Percentiles rank a stretch among this genome's conserved stretches.
Conservation (phyloP, 768 basidiomycete genomes). For the Mycena olivaceomarginata region DNA sequence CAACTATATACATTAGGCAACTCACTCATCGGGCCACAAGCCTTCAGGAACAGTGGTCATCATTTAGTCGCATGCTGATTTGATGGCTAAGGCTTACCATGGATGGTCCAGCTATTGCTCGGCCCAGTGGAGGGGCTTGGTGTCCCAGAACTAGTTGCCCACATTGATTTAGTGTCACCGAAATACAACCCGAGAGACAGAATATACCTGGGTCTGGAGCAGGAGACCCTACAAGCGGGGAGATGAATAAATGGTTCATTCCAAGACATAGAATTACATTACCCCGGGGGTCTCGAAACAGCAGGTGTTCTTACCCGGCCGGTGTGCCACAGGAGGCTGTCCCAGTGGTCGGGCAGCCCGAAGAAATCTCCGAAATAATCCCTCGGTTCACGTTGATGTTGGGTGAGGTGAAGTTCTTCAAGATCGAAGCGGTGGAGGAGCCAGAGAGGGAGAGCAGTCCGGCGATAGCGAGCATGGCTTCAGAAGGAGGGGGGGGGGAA, state of each 20-base stretch:
- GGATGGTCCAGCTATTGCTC: conserved; percentile 71
- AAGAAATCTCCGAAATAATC: conserved; percentile 30
- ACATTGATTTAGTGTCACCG: not conserved
- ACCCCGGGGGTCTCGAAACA: conserved; percentile 68
- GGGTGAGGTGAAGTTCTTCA: conserved; percentile 21
- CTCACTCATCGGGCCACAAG: conserved; percentile 71
- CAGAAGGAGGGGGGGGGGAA: not conserved
- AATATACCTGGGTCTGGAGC: conserved; percentile 59
- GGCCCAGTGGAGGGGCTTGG: conserved; percentile 67
- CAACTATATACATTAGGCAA: conserved; percentile 50
- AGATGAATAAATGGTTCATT: not conserved
- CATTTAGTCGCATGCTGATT: not conserved
- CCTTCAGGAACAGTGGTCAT: conserved; percentile 49
- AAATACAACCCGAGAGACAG: not conserved
- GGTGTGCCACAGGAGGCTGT: conserved; percentile 37
- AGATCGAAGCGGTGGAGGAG: conserved; percentile 18
- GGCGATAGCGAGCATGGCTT: conserved; percentile 27
- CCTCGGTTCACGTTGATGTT: conserved; percentile 18
- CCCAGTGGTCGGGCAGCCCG: conserved; percentile 37
- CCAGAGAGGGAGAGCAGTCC: conserved; percentile 15
- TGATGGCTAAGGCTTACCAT: conserved; percentile 16
- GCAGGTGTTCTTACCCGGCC: conserved; percentile 51
- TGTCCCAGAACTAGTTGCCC: conserved; percentile 69
- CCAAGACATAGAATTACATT: not conserved
- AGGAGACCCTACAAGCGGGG: conserved; percentile 56